Evolutionary conservation across 352 stramenopile species (phyloP), one percentile per base, ranked within the genome.

Genomic region (Thalassiosira ordinaria): DNA sequence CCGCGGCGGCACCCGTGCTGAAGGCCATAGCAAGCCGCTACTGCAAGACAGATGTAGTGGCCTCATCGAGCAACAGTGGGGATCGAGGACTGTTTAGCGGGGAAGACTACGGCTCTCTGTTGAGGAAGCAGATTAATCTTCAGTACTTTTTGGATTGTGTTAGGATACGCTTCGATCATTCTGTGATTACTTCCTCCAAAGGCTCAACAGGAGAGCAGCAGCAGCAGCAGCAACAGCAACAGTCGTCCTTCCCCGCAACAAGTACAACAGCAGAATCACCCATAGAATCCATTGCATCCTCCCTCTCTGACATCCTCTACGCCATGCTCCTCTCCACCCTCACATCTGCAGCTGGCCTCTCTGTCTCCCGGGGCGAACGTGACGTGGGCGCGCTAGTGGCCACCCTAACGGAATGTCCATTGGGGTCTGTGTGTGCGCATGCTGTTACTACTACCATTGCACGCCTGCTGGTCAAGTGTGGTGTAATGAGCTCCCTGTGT

Each of bases 101-200:
- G 11, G 61, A 78, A 41, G 66, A 80, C 41, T 89, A 89, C 49
- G 83, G 83, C 2, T 68, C 31, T 3, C 61, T 95, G 24, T 51
- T 95, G 31, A 67, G 90, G 33, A 91, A 84, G 72, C 88, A 95
- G 74, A 84, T 93, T 9, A 91, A 89, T 53, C 75, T 93, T 14
- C 90, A 95, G 68, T 91, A 86, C 60, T 90, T 93, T 74, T 85
- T 95, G 70, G 90, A 95, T 82, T 85, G 47, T 31, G 66, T 95
- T 2, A 51, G 82, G n/a, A 64, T 91, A 57, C 72, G 84, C 18
- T 87, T 93, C 47, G 85, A 91, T 33, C 73, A 74, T 63, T 81
- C 72, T 9, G 61, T 84, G 4, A 52, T 56, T 9, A 56, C 27
- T 5, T 47, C 33, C 39, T 26, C 63, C 20, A 62, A 69, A 47